Percentiles rank a stretch among this genome's conserved stretches.
These are phyloP conservation scores for Chaetomium olivaceum DNA, from an alignment of 2,329 filamentous ascomycete species.

Conservation along the genomic window DNA sequence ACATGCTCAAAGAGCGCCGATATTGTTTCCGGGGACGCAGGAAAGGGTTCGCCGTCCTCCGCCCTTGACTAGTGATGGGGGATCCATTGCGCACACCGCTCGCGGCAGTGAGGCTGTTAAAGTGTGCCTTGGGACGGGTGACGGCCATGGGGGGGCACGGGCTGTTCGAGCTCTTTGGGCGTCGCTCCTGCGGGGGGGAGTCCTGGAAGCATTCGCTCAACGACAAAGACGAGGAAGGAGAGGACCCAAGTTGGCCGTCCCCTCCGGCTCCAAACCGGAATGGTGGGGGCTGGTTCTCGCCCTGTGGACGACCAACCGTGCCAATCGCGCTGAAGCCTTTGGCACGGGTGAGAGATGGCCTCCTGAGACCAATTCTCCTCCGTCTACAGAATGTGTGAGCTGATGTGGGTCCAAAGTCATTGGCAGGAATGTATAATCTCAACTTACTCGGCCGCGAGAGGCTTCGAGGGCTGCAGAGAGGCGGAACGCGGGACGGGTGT, in stretches of 20 bases:
- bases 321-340: constrained; percentile 73
- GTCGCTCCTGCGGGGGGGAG: constrained; percentile 72
- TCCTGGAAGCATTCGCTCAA: constrained; percentile 79
- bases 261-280: constrained; percentile 68
- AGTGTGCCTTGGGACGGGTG: constrained; percentile 65
- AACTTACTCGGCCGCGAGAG: constrained; percentile 55
- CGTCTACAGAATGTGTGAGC: constrained; percentile 50
- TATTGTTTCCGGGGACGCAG: constrained; percentile 83
- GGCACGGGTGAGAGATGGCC: constrained; percentile 72
- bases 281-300: constrained; percentile 66
- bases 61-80: constrained; percentile 68
- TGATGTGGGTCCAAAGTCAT: constrained; percentile 25
- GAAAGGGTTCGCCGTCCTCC: constrained; percentile 71
- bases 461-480: constrained; percentile 52
- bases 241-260: constrained; percentile 40
- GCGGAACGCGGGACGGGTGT: constrained; percentile 55
- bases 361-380: constrained; percentile 66
- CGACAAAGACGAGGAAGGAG: constrained; percentile 63
- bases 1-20: constrained; percentile 95
- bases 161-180: constrained; percentile 61
- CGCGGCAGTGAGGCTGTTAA: constrained; percentile 55
- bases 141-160: constrained; percentile 50
- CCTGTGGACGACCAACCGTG: constrained; percentile 59
- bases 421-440: constrained; percentile 27
- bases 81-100: constrained; percentile 69